A percentile compares a stretch with the other conserved stretches of the same genome.
phyloP scores from a whole-genome alignment of 805 yeast genomes.

The Schwanniomyces pseudopolymorphus region DNA sequence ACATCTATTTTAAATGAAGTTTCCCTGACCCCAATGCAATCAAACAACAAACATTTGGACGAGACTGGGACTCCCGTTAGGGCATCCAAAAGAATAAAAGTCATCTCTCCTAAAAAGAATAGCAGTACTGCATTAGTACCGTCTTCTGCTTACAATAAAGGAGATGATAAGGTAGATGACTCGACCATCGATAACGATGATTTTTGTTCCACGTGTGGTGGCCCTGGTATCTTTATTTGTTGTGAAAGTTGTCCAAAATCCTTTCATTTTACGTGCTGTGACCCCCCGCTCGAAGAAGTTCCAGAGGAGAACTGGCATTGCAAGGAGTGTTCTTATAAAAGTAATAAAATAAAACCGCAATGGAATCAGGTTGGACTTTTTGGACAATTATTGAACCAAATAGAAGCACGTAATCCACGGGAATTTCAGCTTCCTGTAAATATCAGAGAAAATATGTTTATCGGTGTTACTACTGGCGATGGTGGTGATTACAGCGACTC shows the following conservation, averaged over 20 bases:
- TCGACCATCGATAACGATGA: slow-evolving; percentile 63
- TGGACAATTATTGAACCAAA: slow-evolving; percentile 63
- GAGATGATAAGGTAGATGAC: slow-evolving; percentile 8
- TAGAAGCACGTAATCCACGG: slow-evolving; percentile 49
- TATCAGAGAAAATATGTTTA: slow-evolving; percentile 64
- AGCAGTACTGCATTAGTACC: slow-evolving; percentile 26
- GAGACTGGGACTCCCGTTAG: slow-evolving; percentile 11
- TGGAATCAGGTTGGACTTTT: slow-evolving; percentile 48
- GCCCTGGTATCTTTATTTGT: slow-evolving; percentile 84
- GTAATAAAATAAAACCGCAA: slow-evolving; percentile 12
- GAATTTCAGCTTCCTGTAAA: slow-evolving; percentile 58
- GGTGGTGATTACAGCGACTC: slow-evolving; percentile 62
- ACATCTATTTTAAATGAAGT: not conserved
- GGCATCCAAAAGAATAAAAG: slow-evolving; percentile 24
- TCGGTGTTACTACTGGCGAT: slow-evolving; percentile 65
- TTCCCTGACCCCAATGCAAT: slow-evolving; percentile 7
- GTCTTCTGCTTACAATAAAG: slow-evolving; percentile 8
- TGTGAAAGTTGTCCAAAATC: slow-evolving; percentile 93
- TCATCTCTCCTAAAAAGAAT: slow-evolving; percentile 33
- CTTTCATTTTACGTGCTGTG: slow-evolving; percentile 87
- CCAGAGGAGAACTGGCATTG: slow-evolving; percentile 95
- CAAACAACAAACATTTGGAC: slow-evolving; percentile 1
- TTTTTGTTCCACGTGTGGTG: slow-evolving; percentile 87
- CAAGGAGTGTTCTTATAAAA: slow-evolving; percentile 61
- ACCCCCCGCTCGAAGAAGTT: slow-evolving; percentile 83